Evolutionary conservation across 2,329 filamentous ascomycete species (phyloP).

Genomic region (Leptographium wingfieldii): DNA sequence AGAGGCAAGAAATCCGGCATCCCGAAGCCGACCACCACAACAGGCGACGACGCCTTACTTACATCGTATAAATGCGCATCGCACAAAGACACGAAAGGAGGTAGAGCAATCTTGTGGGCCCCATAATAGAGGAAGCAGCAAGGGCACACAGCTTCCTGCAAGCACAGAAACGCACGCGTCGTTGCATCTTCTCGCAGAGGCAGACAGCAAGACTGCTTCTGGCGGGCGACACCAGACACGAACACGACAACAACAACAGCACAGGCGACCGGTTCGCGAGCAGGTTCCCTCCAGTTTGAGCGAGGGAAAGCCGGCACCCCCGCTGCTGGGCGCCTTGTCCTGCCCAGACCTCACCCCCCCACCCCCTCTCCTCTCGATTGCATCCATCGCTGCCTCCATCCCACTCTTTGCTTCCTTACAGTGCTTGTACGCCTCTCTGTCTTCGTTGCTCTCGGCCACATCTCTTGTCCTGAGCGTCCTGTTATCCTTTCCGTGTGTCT

Average conservation of each 20-base stretch:
- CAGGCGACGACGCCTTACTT: not conserved
- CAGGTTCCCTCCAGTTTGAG: not conserved
- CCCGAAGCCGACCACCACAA: not conserved
- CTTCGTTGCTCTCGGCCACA: not conserved
- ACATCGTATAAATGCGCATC: not conserved
- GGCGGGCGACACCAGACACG: not conserved
- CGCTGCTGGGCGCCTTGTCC: not conserved
- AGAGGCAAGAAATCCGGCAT: not conserved
- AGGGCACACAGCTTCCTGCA: not conserved
- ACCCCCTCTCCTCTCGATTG: not conserved
- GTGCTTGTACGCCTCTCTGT: not conserved
- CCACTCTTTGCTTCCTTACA: not conserved
- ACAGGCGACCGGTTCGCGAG: not conserved
- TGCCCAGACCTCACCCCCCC: not conserved
- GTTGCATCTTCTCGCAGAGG: not conserved
- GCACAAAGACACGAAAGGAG: not conserved
- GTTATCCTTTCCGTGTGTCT: not conserved
- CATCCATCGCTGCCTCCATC: not conserved
- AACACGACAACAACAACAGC: not conserved
- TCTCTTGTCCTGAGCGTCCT: not conserved
- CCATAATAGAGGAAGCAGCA: not conserved
- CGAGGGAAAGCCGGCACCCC: not conserved
- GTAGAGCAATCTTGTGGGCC: not conserved
- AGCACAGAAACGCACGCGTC: conserved; percentile 3
- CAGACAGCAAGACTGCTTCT: not conserved